phyloP scores from a whole-genome alignment of 108 stramenopile genomes.

The Stephanodiscus minutulus region DNA sequence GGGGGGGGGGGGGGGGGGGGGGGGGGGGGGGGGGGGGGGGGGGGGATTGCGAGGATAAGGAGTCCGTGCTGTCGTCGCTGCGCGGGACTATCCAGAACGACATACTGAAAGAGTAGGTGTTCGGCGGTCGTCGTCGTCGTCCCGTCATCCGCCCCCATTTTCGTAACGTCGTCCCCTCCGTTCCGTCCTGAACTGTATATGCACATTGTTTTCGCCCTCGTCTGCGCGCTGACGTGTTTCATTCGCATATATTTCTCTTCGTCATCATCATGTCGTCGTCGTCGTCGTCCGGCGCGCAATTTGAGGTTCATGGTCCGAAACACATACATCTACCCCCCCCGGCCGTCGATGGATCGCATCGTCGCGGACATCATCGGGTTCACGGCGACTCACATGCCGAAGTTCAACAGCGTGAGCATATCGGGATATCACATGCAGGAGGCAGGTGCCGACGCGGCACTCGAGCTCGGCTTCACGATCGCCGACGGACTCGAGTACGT shows the following conservation, averaged over 20 bases:
- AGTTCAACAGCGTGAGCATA: conserved; percentile 96
- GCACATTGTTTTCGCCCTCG: too few relatives aligned
- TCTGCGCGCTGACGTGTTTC: conserved; percentile 49
- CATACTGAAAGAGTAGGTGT: conserved; percentile 94
- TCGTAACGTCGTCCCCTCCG: too few relatives aligned
- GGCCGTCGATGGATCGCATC: conserved; percentile 85
- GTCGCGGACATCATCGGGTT: conserved; percentile 95
- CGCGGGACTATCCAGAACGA: conserved; percentile 99
- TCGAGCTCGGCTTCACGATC: conserved; percentile 97
- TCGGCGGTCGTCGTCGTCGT: too few relatives aligned
- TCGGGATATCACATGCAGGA: conserved; percentile 99
- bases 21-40: too few relatives aligned
- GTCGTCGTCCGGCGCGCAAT: conserved; percentile 51
- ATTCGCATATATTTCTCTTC: conserved; percentile 81
- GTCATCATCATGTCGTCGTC: too few relatives aligned
- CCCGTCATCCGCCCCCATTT: too few relatives aligned
- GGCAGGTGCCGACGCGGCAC: conserved; percentile 95
- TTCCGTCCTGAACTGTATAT: too few relatives aligned
- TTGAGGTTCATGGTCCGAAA: conserved; percentile 85
- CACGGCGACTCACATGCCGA: conserved; percentile 93
- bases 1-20: too few relatives aligned
- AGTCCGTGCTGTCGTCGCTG: conserved; percentile 61
- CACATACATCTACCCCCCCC: conserved; percentile 96
- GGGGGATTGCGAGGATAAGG: too few relatives aligned
- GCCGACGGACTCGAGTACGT: conserved; percentile 94